A percentile compares a stretch with the other conserved stretches of the same genome.
phyloP scores from a whole-genome alignment of 305 asterid species.

The Fraxinus ornus region DNA sequence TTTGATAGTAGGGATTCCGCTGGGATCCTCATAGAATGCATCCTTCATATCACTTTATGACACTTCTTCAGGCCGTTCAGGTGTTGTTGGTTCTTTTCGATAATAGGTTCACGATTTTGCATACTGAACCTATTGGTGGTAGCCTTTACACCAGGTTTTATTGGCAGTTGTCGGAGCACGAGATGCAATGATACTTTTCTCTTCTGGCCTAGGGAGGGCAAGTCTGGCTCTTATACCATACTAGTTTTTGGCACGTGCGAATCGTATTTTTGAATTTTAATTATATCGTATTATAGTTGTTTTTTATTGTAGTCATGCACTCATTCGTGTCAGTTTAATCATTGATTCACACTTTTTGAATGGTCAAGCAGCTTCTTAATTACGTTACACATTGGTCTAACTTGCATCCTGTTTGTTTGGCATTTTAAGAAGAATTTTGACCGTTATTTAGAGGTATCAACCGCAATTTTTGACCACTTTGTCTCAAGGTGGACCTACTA shows the following conservation, averaged over 20 bases:
- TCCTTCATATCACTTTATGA: background rate
- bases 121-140: slow-evolving; percentile 36
- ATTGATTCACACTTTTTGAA: background rate
- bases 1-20: background rate
- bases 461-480: too few relatives aligned
- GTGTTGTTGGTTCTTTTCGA: background rate
- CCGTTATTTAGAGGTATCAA: too few relatives aligned
- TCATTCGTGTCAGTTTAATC: background rate
- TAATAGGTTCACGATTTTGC: slow-evolving; percentile 53
- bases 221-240: slow-evolving; percentile 65
- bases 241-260: background rate
- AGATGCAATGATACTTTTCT: slow-evolving; percentile 49
- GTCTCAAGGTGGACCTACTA: too few relatives aligned
- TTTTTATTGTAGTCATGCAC: background rate
- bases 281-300: too few relatives aligned
- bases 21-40: background rate
- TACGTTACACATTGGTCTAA: too few relatives aligned
- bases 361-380: too few relatives aligned
- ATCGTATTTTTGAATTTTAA: too few relatives aligned
- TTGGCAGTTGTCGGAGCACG: slow-evolving; percentile 34
- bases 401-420: too few relatives aligned
- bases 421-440: too few relatives aligned
- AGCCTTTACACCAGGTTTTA: slow-evolving; percentile 34
- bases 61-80: background rate
- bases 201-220: slow-evolving; percentile 71